Conservation (phyloP, 164 flowering plant genomes). For the Euptelea pleiosperma region DNA sequence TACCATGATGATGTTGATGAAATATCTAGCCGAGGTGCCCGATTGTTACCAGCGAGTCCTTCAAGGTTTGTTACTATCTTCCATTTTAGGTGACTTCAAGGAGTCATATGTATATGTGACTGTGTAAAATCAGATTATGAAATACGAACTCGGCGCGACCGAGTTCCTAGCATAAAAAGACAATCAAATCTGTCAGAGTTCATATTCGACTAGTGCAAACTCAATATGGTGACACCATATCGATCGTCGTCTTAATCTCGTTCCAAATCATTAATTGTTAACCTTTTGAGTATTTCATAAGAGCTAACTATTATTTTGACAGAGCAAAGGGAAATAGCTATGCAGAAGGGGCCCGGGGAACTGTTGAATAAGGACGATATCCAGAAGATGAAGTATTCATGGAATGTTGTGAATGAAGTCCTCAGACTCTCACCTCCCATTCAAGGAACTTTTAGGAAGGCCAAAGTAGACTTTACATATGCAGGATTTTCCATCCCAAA, state of each 20-base stretch:
- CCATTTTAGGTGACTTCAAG: too few species aligned
- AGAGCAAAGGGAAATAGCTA: constrained; percentile 16
- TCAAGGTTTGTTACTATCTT: constrained; percentile 15
- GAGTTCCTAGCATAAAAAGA: too few species aligned
- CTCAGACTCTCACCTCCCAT: constrained; percentile 16
- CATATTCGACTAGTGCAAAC: too few species aligned
- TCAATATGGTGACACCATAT: too few species aligned
- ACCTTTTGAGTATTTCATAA: too few species aligned
- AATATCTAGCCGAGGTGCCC: constrained; percentile 15
- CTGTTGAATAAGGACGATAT: constrained; percentile 16
- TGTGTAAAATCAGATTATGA: too few species aligned
- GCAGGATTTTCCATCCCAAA: constrained; percentile 17
- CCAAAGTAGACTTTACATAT: constrained; percentile 12
- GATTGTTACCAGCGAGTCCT: constrained; percentile 17
- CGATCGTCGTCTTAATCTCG: too few species aligned
- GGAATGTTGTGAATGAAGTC: constrained; percentile 14
- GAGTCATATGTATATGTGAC: too few species aligned
- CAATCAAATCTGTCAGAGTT: too few species aligned
- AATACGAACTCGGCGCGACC: too few species aligned
- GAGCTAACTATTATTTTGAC: not conserved
- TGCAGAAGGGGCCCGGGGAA: constrained; percentile 11
- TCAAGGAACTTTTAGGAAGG: constrained; percentile 17
- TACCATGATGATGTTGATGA: constrained; percentile 24
- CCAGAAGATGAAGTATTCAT: constrained; percentile 18
- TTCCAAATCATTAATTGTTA: too few species aligned